These are phyloP conservation scores for Mrakia blollopis DNA, from an alignment of 768 basidiomycete genomes.

Conservation along the genomic window DNA sequence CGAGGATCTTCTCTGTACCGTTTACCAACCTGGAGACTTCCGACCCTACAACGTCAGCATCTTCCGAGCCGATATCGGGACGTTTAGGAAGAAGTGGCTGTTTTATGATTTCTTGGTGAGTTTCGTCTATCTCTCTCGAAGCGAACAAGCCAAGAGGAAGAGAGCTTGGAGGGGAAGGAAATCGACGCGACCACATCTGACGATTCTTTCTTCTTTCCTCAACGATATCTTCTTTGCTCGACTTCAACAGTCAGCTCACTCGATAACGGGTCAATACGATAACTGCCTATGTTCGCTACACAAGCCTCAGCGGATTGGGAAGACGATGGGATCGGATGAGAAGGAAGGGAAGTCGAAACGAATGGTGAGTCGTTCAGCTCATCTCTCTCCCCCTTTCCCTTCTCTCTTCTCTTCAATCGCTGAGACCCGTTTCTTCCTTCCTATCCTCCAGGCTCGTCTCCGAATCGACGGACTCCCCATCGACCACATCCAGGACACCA, in stretches of 20 bases:
- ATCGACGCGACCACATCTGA: not conserved
- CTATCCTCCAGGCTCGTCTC: conserved; percentile 62
- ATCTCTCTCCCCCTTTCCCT: not conserved
- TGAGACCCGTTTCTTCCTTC: not conserved
- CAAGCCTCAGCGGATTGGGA: conserved; percentile 41
- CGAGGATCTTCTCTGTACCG: conserved; percentile 87
- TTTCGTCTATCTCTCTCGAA: not conserved
- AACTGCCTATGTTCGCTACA: conserved; percentile 93
- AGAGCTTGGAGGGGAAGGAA: not conserved
- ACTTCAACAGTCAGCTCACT: conserved; percentile 62
- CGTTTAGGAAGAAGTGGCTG: conserved; percentile 84
- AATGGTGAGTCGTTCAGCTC: conserved; percentile 60
- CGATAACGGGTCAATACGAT: conserved; percentile 94
- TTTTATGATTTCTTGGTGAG: conserved; percentile 79
- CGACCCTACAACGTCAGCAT: conserved; percentile 69
- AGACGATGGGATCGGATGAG: conserved; percentile 29
- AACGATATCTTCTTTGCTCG: not conserved
- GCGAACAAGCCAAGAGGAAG: too few species aligned
- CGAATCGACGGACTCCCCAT: conserved; percentile 95
- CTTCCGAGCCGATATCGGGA: conserved; percentile 81
- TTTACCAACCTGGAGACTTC: conserved; percentile 89
- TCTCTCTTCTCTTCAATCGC: not conserved
- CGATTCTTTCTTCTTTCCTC: not conserved
- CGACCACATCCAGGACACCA: conserved; percentile 84
- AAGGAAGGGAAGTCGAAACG: conserved; percentile 78